Evolutionary conservation across 2,329 filamentous ascomycete genomes (phyloP).

Genomic region (Botrytis fabae): DNA sequence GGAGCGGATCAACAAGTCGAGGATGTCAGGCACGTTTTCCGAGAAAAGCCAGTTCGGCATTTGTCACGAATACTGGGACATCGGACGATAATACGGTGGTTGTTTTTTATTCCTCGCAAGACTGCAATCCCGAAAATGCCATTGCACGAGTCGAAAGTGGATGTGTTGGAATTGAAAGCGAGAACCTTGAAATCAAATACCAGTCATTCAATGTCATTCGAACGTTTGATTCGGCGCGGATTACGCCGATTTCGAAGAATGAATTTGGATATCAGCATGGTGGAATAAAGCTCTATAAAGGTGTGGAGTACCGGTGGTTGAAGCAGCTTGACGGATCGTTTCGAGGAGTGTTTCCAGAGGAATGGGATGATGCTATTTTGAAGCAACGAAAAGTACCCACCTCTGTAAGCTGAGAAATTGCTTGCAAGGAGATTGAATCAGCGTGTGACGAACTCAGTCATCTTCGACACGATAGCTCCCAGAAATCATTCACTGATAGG

Average conservation of each 20-base stretch:
- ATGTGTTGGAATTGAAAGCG: not conserved
- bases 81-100: slow-evolving; percentile 15
- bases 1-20: not conserved
- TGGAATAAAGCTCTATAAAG: slow-evolving; percentile 6
- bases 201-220: slow-evolving; percentile 14
- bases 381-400: not conserved
- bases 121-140: slow-evolving; percentile 14
- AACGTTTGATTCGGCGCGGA: not conserved
- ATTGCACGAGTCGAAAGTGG: slow-evolving; percentile 16
- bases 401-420: not conserved
- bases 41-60: not conserved
- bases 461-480: not conserved
- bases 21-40: slow-evolving; percentile 6
- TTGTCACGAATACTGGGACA: slow-evolving; percentile 4
- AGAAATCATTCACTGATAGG: not conserved
- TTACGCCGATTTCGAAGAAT: slow-evolving; percentile 20
- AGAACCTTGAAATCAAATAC: not conserved
- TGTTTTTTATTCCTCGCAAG: slow-evolving; percentile 7
- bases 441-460: not conserved
- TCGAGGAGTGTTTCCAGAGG: not conserved
- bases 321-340: slow-evolving; percentile 1
- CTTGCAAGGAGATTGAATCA: not conserved
- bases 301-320: slow-evolving; percentile 12
- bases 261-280: slow-evolving; percentile 5
- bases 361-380: slow-evolving; percentile 18